A percentile compares a stretch with the other conserved stretches of the same genome.
phyloP scores from a whole-genome alignment of 176 grass and related monocot genomes.

The Echinochloa phyllopogon region DNA sequence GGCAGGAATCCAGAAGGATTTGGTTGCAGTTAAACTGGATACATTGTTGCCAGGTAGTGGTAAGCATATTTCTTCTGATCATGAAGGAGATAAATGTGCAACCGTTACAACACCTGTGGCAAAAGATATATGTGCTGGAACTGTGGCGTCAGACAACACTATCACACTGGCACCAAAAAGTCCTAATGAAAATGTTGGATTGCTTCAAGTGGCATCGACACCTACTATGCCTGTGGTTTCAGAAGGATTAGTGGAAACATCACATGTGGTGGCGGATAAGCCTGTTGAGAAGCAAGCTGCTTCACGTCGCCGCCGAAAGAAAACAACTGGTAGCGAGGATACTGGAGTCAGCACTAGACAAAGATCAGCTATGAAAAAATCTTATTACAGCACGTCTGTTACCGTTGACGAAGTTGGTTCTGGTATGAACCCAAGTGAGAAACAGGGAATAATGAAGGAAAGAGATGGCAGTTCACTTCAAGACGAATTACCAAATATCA shows the following conservation, averaged over 20 bases:
- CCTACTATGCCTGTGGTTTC: conserved; percentile 52
- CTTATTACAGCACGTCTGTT: conserved; percentile 20
- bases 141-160: conserved; percentile 38
- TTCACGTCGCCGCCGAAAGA: conserved; percentile 59
- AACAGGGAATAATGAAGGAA: conserved; percentile 34
- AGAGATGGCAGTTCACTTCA: conserved; percentile 47
- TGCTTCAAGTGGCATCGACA: conserved; percentile 46
- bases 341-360: conserved; percentile 54
- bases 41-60: conserved; percentile 40
- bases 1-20: conserved; percentile 49
- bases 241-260: conserved; percentile 53
- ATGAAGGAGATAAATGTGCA: conserved; percentile 39
- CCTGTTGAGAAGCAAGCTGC: conserved; percentile 53
- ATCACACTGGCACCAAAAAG: conserved; percentile 45
- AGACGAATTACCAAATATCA: conserved; percentile 47
- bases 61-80: conserved; percentile 44
- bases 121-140: conserved; percentile 46
- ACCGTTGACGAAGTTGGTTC: conserved; percentile 27
- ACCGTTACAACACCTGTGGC: conserved; percentile 37
- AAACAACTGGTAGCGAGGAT: conserved; percentile 45
- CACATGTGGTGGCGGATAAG: conserved; percentile 49
- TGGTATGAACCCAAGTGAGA: conserved; percentile 43
- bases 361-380: conserved; percentile 60
- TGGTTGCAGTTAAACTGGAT: conserved; percentile 44
- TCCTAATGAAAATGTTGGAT: conserved; percentile 47